phyloP scores from a whole-genome alignment of 345 rosid genomes.

The Eucalyptus grandis region DNA sequence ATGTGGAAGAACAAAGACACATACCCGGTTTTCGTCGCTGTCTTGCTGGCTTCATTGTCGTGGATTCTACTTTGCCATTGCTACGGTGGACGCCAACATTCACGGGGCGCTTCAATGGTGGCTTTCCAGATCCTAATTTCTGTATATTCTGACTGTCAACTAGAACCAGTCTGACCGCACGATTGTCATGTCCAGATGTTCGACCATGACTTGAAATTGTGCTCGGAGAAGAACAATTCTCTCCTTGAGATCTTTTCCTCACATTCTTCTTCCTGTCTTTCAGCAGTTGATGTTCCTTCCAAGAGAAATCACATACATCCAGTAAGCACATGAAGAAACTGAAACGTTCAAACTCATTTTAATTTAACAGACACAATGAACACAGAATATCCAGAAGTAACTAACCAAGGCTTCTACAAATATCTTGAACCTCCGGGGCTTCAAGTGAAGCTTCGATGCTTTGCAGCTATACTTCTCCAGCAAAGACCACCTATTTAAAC shows the following conservation, averaged over 20 bases:
- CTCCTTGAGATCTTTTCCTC: constrained; percentile 67
- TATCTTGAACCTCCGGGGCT: constrained; percentile 91
- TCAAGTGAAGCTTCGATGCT: constrained; percentile 97
- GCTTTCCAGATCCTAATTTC: constrained; percentile 63
- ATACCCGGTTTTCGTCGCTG: constrained; percentile 78
- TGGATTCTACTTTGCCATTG: constrained; percentile 51
- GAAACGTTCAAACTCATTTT: background rate
- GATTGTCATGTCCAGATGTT: constrained; percentile 49
- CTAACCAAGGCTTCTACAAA: constrained; percentile 97
- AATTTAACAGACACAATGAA: background rate
- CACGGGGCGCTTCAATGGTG: constrained; percentile 50
- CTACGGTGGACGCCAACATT: constrained; percentile 39
- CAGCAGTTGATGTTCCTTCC: constrained; percentile 93
- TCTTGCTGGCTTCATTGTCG: constrained; percentile 50
- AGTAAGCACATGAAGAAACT: constrained; percentile 3
- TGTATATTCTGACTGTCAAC: constrained; percentile 70
- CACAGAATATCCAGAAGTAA: background rate
- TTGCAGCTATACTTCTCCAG: constrained; percentile 96
- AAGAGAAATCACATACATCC: constrained; percentile 2
- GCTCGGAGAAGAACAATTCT: constrained; percentile 50
- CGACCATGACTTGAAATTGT: constrained; percentile 48
- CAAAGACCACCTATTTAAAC: constrained; percentile 83
- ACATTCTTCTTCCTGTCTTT: constrained; percentile 87
- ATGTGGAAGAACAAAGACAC: background rate
- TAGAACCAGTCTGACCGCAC: constrained; percentile 57